Percentiles rank a stretch among this genome's conserved stretches.
phyloP scores from a whole-genome alignment of 345 rosid genomes.

The Linum usitatissimum region DNA sequence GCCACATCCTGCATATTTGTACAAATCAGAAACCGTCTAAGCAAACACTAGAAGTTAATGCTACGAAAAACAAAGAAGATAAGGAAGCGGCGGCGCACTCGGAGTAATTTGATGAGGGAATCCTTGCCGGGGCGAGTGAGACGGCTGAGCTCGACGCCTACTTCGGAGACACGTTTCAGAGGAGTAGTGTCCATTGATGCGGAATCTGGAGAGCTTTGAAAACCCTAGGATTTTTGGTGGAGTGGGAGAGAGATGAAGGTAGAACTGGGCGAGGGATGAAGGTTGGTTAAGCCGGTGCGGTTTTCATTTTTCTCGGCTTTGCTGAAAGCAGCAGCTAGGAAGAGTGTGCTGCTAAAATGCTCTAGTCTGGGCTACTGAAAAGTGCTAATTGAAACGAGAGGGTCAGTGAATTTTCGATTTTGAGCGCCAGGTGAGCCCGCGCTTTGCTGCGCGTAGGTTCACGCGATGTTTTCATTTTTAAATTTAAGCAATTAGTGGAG shows the following conservation, averaged over 20 bases:
- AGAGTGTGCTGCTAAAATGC: too few species aligned
- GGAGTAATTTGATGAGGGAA: constrained; percentile 50
- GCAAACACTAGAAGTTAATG: background rate
- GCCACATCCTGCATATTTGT: constrained; percentile 53
- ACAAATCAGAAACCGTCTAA: background rate
- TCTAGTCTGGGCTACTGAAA: too few species aligned
- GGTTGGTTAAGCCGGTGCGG: background rate
- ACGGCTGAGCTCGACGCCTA: constrained; percentile 48
- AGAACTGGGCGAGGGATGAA: background rate
- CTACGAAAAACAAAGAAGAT: background rate
- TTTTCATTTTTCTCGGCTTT: too few species aligned
- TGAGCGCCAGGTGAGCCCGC: background rate
- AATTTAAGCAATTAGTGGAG: too few species aligned
- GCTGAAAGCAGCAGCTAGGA: too few species aligned
- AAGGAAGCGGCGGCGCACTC: constrained; percentile 27
- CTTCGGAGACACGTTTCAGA: constrained; percentile 36
- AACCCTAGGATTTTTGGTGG: constrained; percentile 1
- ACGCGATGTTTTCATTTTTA: background rate
- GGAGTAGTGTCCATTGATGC: constrained; percentile 42
- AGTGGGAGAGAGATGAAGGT: background rate
- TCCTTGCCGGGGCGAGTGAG: constrained; percentile 57
- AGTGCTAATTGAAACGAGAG: background rate
- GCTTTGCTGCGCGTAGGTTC: constrained; percentile 1
- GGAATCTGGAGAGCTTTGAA: background rate
- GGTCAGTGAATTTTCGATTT: background rate